Base-by-base conservation (phyloP, 352 stramenopile genomes). In the Globisporangium echinulatum region DNA sequence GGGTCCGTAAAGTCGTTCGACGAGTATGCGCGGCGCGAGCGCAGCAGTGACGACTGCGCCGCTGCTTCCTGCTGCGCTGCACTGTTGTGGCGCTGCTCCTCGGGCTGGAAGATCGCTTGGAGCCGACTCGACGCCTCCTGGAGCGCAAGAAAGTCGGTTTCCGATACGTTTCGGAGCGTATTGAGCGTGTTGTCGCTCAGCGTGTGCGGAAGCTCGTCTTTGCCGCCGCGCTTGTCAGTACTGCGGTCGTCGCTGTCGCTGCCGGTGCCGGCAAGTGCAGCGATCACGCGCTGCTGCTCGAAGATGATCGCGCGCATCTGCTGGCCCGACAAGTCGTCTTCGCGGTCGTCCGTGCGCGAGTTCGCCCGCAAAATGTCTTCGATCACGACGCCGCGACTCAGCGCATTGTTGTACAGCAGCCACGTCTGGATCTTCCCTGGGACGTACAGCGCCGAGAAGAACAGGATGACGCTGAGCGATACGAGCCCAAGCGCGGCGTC, bases 341-440 rank as follows among this genome's bases (percentile, higher is more conserved):
- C 79, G 39, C 71, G 72, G 52, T 90, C 81, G 54, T 90, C 75
- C 44, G 74, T 74, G 58, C 74, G 70, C 42, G 79, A 87, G 69
- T 85, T 90, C 43, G 81, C 66, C 54, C 81, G 77, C 36, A 99
- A 69, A 63, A 99, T 98, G 70, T 99, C 96, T 62, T 97, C 96
- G 36, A 99, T 97, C 40, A 98, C 96, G 14, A 99, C 95, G 64
- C 97, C 96, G 49, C 88, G 82, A 19, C 90, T 98, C 38, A 99
- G 69, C 17, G 96, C 96, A 67, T 99, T 98, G 76, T 98, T 97
- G 77, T 98, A 99, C 2, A 99, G 76, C 52, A 99, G 73, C 94
- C 94, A 98, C 39, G 95, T 98, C 72, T 99, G 95, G 49, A 98
- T 91, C 64, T 96, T 90, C 57, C 90, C 82, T 13, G 90, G 90